Conservation (phyloP, 2,329 filamentous ascomycete genomes). For the Diaporthe ampelina region DNA sequence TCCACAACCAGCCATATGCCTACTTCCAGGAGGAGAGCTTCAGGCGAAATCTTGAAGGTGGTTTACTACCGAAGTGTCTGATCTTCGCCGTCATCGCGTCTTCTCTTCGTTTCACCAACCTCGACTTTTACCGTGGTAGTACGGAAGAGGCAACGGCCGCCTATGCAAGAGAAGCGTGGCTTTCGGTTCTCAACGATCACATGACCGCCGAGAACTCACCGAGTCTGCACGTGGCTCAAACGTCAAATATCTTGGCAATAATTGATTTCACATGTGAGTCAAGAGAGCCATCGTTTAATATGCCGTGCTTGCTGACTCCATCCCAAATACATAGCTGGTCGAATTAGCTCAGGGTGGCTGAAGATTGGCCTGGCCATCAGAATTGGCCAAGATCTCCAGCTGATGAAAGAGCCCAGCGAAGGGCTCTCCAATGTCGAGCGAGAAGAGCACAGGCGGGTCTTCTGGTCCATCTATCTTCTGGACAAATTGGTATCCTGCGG, state of each 20-base stretch:
- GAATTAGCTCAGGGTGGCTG: slow-evolving; percentile 1
- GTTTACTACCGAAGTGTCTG: neutral
- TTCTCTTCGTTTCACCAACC: neutral
- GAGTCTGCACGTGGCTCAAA: slow-evolving; percentile 9
- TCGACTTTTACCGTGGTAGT: slow-evolving; percentile 3
- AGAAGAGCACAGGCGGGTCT: slow-evolving; percentile 1
- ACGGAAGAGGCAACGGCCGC: neutral
- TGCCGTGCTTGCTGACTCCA: neutral
- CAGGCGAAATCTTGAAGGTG: neutral
- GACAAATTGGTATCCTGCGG: slow-evolving; percentile 13
- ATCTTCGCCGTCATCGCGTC: neutral
- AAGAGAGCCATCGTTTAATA: neutral
- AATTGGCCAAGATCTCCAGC: slow-evolving; percentile 5
- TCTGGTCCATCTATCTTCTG: slow-evolving; percentile 14
- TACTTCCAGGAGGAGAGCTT: slow-evolving; percentile 11
- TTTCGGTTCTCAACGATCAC: slow-evolving; percentile 10
- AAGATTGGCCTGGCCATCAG: slow-evolving; percentile 14
- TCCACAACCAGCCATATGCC: slow-evolving; percentile 1
- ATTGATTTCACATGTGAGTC: slow-evolving; percentile 14
- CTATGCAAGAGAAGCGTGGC: slow-evolving; percentile 9
- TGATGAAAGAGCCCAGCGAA: neutral
- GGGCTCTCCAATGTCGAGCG: neutral
- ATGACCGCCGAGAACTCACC: slow-evolving; percentile 7
- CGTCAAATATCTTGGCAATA: neutral
- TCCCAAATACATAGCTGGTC: neutral